Base-by-base conservation (phyloP, 805 yeast species). In the Yarrowia deformans region DNA sequence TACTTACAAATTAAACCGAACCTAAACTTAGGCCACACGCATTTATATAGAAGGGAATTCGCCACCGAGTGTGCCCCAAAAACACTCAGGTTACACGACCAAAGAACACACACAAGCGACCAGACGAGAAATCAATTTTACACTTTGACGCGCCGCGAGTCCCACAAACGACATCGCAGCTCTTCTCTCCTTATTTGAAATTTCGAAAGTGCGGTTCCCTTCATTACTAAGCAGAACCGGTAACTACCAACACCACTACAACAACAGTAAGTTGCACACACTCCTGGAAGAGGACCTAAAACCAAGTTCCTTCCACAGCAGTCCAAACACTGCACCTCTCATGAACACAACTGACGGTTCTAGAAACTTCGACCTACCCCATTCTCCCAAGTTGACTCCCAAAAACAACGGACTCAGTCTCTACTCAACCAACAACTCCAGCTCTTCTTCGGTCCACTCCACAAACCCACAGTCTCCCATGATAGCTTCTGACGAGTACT, bases 291-390 rank as follows among this genome's bases (percentile, higher is more conserved):
- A 35, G 43, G 43, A 37, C 29, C 29, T 23, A 35, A 9, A 34
- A 8, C 13, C 13, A 32, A 18, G 23, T 18, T 39, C 35, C 46
- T 16, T 16, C 48, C 37, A 23, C 52, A 23, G 64, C 64, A 58
- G 64, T 32, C 16, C 12, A n/a, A 8, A 13, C 48, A 23, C 66
- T 60, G 50, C 64, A 32, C 64, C 19, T 32, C 66, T 7, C 66
- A 60, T 60, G 66, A 60, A 60, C 66, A 60, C 66, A 42, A 60
- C 66, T 60, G 66, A 60, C 66, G 66, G 66, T 60, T 45, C 66
- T 43, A 60, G 52, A 60, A 43, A 60, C 66, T 45, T 43, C 66
- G 66, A 60, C 66, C 52, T 60, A 34, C 66, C 66, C 40, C 66
- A 60, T 35, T 60, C 66, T 45, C 66, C 66, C 52, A 60, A 60